These are phyloP conservation scores for Lophiostoma macrostomum DNA, from an alignment of 495 filamentous ascomycete genomes.

Conservation along the genomic window DNA sequence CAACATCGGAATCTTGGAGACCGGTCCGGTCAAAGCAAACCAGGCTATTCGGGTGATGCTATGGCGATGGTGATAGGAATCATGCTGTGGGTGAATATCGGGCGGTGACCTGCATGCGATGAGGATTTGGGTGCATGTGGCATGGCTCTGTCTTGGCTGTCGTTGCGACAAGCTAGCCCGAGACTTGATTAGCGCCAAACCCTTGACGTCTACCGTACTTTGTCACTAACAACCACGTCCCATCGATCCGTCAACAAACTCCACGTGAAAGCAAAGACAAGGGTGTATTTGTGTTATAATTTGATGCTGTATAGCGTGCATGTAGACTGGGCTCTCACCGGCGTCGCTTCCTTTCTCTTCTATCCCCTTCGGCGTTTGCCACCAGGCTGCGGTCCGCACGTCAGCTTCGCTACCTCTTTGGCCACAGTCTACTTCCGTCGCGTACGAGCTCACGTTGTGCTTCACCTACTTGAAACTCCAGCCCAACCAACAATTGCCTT, in stretches of 20 bases:
- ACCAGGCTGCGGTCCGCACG: slow-evolving; percentile 15
- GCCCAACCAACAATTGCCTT: too few relatives aligned
- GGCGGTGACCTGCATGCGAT: not conserved
- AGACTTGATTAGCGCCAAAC: slow-evolving; percentile 7
- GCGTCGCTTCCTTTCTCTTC: slow-evolving; percentile 4
- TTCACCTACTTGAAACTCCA: too few relatives aligned
- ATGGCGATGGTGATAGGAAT: not conserved
- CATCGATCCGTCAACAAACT: not conserved
- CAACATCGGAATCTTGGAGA: slow-evolving; percentile 20
- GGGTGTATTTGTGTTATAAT: not conserved
- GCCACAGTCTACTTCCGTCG: not conserved
- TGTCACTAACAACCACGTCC: too few relatives aligned
- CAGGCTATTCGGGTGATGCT: not conserved
- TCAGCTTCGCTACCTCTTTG: too few relatives aligned
- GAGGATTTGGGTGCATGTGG: not conserved
- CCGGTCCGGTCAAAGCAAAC: not conserved
- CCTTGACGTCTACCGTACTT: too few relatives aligned
- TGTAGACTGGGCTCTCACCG: slow-evolving; percentile 9
- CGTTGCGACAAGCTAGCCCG: not conserved
- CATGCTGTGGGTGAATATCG: slow-evolving; percentile 9
- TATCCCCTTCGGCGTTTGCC: slow-evolving; percentile 11
- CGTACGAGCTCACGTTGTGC: not conserved
- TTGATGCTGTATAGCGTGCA: slow-evolving; percentile 10
- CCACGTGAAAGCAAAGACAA: not conserved
- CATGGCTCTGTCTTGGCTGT: not conserved